Conservation (phyloP, 139 green algal genomes). For the Chlorella sp. region DNA sequence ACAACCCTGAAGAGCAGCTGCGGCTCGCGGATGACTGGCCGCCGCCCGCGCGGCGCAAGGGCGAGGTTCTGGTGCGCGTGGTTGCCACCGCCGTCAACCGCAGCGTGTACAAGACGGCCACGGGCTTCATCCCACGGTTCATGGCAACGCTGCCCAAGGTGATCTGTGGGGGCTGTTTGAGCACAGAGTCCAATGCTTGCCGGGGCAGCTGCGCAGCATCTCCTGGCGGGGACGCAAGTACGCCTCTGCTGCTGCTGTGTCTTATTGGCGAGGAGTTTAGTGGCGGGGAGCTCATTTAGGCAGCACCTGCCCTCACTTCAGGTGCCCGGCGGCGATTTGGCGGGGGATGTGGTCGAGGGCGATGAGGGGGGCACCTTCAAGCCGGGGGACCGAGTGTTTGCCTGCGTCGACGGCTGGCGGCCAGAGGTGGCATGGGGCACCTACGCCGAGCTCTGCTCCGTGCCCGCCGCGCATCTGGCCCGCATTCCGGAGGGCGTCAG, state of each 20-base stretch:
- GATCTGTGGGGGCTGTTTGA: too few species aligned
- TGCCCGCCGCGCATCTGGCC: not conserved
- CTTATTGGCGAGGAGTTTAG: too few species aligned
- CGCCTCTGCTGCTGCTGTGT: too few species aligned
- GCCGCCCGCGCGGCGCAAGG: not conserved
- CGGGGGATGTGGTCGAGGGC: not conserved
- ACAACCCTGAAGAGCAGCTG: not conserved
- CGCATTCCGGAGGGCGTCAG: not conserved
- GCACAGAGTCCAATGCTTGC: too few species aligned
- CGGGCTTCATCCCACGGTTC: not conserved
- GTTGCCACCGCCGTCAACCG: not conserved
- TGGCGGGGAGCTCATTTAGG: too few species aligned
- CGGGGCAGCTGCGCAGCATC: too few species aligned
- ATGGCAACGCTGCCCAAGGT: slow-evolving; percentile 3
- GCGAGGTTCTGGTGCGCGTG: not conserved
- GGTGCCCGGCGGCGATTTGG: slow-evolving; percentile 6
- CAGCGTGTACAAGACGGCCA: not conserved
- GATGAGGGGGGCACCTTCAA: not conserved
- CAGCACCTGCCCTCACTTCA: not conserved
- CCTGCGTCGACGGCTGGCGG: not conserved
- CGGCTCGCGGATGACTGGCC: not conserved
- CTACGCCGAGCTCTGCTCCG: not conserved
- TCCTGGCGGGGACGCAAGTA: too few species aligned
- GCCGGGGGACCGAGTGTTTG: not conserved
- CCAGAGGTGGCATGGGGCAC: not conserved